A percentile compares a stretch with the other conserved stretches of the same genome.
Evolutionary conservation across 257 asterid species (phyloP).

Genomic region (Solanum corneliomulleri): DNA sequence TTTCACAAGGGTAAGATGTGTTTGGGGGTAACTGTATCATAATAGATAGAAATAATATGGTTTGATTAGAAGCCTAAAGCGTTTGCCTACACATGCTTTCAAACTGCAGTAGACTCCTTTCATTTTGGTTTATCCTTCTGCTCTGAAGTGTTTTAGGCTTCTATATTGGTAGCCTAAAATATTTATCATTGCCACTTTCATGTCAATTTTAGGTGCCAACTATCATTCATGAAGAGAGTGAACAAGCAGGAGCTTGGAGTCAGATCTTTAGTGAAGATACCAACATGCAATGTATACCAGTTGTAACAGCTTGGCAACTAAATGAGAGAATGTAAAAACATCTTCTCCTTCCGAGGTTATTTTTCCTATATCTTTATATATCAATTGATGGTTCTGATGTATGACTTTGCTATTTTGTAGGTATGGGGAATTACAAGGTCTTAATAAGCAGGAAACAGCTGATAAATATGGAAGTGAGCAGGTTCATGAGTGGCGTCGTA

Average conservation of each 20-base stretch:
- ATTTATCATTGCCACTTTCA: background rate
- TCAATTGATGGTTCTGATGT: background rate
- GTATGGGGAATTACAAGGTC: constrained; percentile 97
- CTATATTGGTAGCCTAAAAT: background rate
- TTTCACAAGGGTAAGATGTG: background rate
- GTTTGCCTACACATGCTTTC: background rate
- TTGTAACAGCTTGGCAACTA: constrained; percentile 92
- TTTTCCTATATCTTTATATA: background rate
- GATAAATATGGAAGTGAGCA: constrained; percentile 80
- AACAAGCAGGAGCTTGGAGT: constrained; percentile 80
- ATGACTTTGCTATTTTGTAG: constrained; percentile 16
- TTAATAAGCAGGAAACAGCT: constrained; percentile 95
- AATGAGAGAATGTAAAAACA: constrained; percentile 78
- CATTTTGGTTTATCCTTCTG: background rate
- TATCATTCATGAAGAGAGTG: constrained; percentile 73
- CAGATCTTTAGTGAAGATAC: constrained; percentile 88
- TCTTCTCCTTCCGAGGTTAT: background rate
- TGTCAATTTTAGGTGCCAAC: constrained; percentile 62
- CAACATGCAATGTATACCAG: constrained; percentile 81
- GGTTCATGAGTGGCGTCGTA: constrained; percentile 97
- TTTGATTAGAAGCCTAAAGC: background rate
- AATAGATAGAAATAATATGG: background rate
- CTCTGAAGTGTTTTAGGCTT: background rate
- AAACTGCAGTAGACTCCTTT: background rate
- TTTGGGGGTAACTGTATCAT: background rate